Base-by-base conservation (phyloP, 352 stramenopile species). In the Pythium utonaiense region DNA sequence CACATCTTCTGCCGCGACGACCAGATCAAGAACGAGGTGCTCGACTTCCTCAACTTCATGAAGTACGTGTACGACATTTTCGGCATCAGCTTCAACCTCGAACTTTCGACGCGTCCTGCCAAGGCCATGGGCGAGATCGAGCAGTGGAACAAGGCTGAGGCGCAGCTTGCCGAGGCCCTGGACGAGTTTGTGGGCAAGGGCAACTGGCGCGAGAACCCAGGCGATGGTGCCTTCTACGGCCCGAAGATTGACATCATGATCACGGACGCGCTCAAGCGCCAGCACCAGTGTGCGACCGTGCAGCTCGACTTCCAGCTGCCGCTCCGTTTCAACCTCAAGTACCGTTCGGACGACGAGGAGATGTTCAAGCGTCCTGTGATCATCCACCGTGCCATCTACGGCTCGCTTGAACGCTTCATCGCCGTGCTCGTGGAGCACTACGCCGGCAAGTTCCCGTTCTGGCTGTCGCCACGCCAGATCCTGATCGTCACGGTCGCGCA, bases 221-320 rank as follows among this genome's bases (percentile, higher is more conserved):
- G 95, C 47, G 96, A 97, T 51, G 96, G 96, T 60, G 96, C 96
- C 6, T 99, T 99, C 63, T 99, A 99, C 71, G 96, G 96, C 5
- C 96, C 96, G 14, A 98, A 98, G 77, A 99, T 99, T 67, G 97
- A 99, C 74, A 88, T 99, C 42, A 97, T 98, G 60, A 97, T 99
- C 63, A 93, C 87, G 48, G 97, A 99, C 80, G 96, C 96, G 17
- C 91, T 99, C 53, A 92, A 98, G 64, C 89, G 97, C 27, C 88
- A 97, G 66, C 98, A 98, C 82, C 97, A 99, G 70, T 99, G 96
- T 71, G 97, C 89, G 16, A 99, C 96, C 19, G 95, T 99, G 40
- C 96, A 99, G 73, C 94, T 97, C 60, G 96, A 99, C 75, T 99
- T 99, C 69, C 98, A 99, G 73, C 70, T 99, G 40, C 96, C 96